Evolutionary conservation across 228 moss, liverwort and hornwort species (phyloP).

Genomic region (Sphagnum fallax): DNA sequence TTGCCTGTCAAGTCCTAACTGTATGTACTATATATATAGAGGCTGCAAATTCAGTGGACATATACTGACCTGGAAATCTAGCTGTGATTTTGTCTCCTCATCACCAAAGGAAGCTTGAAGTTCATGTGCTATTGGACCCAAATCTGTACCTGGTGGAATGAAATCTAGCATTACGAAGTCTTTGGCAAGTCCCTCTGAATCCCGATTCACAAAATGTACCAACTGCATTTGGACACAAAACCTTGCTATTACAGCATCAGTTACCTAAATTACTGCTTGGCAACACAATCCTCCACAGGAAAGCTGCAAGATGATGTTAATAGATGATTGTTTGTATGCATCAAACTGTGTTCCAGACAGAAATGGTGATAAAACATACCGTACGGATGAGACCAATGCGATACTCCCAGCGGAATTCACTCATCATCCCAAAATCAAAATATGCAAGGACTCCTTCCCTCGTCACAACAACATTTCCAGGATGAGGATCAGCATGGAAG

Average conservation of each 20-base stretch:
- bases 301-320: too few relatives aligned
- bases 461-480: slow-evolving; percentile 78
- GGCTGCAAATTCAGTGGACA: too few relatives aligned
- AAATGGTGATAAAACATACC: slow-evolving; percentile 18
- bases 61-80: slow-evolving; percentile 70
- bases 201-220: slow-evolving; percentile 88
- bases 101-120: slow-evolving; percentile 62
- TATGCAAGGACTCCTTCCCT: slow-evolving; percentile 78
- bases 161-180: slow-evolving; percentile 81
- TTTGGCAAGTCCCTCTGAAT: slow-evolving; percentile 71
- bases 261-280: too few relatives aligned
- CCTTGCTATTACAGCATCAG: background rate
- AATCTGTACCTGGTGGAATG: slow-evolving; percentile 53
- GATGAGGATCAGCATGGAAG: slow-evolving; percentile 95
- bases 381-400: slow-evolving; percentile 84
- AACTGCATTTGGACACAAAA: slow-evolving; percentile 33
- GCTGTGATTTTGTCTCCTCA: slow-evolving; percentile 50
- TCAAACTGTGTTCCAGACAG: too few relatives aligned
- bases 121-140: slow-evolving; percentile 58
- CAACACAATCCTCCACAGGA: too few relatives aligned
- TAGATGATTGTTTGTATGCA: too few relatives aligned
- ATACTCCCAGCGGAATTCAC: slow-evolving; percentile 75
- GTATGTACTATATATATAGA: too few relatives aligned
- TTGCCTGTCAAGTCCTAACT: too few relatives aligned
- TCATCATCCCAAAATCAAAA: slow-evolving; percentile 97